Base-by-base conservation (phyloP, 1,139 yeast genomes). In the Meyerozyma carpophila region DNA sequence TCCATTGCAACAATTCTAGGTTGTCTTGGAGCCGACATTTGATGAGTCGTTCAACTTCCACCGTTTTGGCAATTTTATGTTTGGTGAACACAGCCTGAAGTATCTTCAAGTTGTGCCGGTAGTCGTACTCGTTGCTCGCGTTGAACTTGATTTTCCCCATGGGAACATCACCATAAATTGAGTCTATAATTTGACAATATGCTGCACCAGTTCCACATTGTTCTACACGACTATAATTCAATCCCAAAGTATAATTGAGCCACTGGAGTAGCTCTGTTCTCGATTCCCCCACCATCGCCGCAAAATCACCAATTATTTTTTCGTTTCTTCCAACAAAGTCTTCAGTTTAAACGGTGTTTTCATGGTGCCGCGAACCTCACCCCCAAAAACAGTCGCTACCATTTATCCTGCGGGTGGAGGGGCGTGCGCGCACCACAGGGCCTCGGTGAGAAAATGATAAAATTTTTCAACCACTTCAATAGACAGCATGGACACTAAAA, bases 121-220 rank as follows among this genome's bases (percentile, higher is more conserved):
- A 82, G 50, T 91, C 96, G 61, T 87, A 89, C 51, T 89, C 96
- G 31, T 78, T 70, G 20, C 59, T 59, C 21, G 79, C 76, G 31
- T 81, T 80, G 59, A 84, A 89, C 57, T 78, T 80, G 47, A 91
- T 93, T 53, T 84, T 79, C 43, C 68, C 59, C 84, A 90, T 79
- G 4, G 96, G 93, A 13, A 91, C 75, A 51, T 88, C 96, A 21
- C 85, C 82, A 55, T 75, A 86, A 27, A 93, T 81, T 21, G 91
- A 81, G 63, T 93, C 97, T 71, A 91, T 76, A 41, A 93, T 75
- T 63, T 91, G 97, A 63, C 98, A 90, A 61, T 87, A 91, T 3
- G 89, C 94, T 0, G 96, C 96, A 3, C 99, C 99, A 3, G 85
- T 81, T 16, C 99, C 99, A 59, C 96, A 85, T 62, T 90, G 93